Conservation (phyloP, 352 stramenopile species). For the Phytophthora pini region DNA sequence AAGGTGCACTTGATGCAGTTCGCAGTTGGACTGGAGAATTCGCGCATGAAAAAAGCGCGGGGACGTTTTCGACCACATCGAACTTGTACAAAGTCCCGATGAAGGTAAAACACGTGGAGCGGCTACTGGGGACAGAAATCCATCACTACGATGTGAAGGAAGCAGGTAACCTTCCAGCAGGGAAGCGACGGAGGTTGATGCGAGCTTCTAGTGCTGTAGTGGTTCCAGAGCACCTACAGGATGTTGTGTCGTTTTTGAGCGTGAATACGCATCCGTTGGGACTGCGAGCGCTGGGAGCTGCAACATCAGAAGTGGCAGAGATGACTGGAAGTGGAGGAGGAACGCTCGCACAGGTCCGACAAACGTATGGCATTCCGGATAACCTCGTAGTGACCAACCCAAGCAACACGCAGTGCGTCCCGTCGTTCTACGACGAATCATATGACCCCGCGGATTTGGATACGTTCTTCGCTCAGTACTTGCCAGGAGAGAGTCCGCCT, state of each 20-base stretch:
- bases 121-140: slow-evolving; percentile 58
- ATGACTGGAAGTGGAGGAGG: slow-evolving; percentile 14
- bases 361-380: slow-evolving; percentile 70
- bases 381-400: slow-evolving; percentile 74
- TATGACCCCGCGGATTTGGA: slow-evolving; percentile 64
- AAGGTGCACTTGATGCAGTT: slow-evolving; percentile 54
- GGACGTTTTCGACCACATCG: slow-evolving; percentile 49
- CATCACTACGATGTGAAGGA: slow-evolving; percentile 45
- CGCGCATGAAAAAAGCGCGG: slow-evolving; percentile 22
- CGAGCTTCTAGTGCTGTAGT: slow-evolving; percentile 39
- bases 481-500: slow-evolving; percentile 54
- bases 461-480: slow-evolving; percentile 61
- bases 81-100: slow-evolving; percentile 55
- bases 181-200: slow-evolving; percentile 43
- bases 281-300: slow-evolving; percentile 50
- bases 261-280: slow-evolving; percentile 71
- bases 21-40: slow-evolving; percentile 49
- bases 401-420: slow-evolving; percentile 63
- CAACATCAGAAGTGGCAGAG: slow-evolving; percentile 28
- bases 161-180: not conserved
- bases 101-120: slow-evolving; percentile 53
- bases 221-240: slow-evolving; percentile 49
- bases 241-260: slow-evolving; percentile 68
- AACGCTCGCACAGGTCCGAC: slow-evolving; percentile 57
- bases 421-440: slow-evolving; percentile 82